These are phyloP conservation scores for Breviolum minutum DNA, from an alignment of 73 alveolate species.

Conservation along the genomic window DNA sequence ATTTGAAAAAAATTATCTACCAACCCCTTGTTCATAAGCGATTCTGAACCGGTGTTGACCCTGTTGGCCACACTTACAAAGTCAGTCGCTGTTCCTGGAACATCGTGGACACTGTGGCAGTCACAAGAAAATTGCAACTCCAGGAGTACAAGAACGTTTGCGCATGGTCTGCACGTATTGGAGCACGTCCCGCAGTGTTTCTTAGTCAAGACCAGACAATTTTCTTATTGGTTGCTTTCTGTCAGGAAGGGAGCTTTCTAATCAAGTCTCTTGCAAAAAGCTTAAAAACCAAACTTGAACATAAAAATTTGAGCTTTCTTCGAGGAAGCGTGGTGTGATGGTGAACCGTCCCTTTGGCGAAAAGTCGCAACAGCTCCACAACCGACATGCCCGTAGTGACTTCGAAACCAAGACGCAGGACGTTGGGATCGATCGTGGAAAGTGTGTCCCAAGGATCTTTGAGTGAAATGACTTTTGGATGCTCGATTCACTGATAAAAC, in stretches of 20 bases:
- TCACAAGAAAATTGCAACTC: not conserved
- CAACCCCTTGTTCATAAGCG: too few species aligned
- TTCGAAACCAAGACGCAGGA: slow-evolving; percentile 94
- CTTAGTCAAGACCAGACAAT: not conserved
- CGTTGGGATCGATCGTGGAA: not conserved
- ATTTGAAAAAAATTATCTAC: too few species aligned
- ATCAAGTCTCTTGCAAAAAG: not conserved
- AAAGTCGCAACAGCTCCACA: slow-evolving; percentile 68
- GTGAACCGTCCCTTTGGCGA: slow-evolving; percentile 93
- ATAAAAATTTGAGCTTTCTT: too few species aligned
- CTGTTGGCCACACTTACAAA: too few species aligned
- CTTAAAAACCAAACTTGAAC: too few species aligned
- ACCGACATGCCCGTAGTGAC: slow-evolving; percentile 85
- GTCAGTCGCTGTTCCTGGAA: too few species aligned
- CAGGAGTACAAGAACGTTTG: slow-evolving; percentile 81
- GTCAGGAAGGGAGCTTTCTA: not conserved
- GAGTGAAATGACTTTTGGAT: too few species aligned
- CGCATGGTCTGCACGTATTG: slow-evolving; percentile 82
- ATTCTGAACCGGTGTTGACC: too few species aligned
- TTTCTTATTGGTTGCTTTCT: not conserved
- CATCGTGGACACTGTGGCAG: not conserved
- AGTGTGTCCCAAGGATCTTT: too few species aligned
- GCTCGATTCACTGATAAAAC: too few species aligned
- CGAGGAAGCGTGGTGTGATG: slow-evolving; percentile 91
- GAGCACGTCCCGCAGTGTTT: slow-evolving; percentile 53